Conservation (phyloP, 2,329 filamentous ascomycete species). For the Fusarium sp. region DNA sequence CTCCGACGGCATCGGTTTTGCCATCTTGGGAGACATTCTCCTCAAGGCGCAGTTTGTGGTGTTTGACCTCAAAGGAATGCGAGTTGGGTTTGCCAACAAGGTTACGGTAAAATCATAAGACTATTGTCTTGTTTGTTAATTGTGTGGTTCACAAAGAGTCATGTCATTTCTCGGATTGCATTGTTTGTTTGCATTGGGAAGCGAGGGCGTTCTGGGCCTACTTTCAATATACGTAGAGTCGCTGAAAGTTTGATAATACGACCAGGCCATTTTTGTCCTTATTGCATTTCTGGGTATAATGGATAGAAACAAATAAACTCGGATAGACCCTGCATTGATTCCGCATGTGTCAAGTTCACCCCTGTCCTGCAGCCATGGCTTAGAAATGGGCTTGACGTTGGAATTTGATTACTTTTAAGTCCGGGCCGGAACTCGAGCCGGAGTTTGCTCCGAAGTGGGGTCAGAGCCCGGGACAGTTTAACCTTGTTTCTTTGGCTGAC, state of each 20-base stretch:
- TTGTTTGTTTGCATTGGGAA: constrained; percentile 34
- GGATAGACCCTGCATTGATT: background rate
- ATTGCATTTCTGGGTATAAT: background rate
- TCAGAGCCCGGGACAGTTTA: background rate
- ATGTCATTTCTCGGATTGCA: background rate
- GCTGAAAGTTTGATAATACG: constrained; percentile 26
- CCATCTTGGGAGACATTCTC: constrained; percentile 56
- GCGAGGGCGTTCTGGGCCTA: constrained; percentile 37
- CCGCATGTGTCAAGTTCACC: constrained; percentile 15
- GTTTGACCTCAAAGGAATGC: constrained; percentile 50
- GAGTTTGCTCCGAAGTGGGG: background rate
- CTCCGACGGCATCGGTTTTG: constrained; percentile 51
- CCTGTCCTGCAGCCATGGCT: background rate
- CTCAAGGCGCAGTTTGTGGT: constrained; percentile 59
- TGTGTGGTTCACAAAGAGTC: background rate
- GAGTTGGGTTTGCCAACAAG: constrained; percentile 56
- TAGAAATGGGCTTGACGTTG: constrained; percentile 1
- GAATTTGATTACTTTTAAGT: constrained; percentile 5
- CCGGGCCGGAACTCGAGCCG: background rate
- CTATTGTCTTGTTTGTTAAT: background rate
- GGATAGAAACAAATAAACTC: constrained; percentile 9
- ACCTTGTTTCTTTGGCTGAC: background rate
- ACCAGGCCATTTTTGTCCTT: constrained; percentile 6
- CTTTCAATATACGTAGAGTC: constrained; percentile 13
- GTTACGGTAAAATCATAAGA: constrained; percentile 17